Conservation (phyloP, 1,139 yeast genomes). For the Lizanozyma gosingica region DNA sequence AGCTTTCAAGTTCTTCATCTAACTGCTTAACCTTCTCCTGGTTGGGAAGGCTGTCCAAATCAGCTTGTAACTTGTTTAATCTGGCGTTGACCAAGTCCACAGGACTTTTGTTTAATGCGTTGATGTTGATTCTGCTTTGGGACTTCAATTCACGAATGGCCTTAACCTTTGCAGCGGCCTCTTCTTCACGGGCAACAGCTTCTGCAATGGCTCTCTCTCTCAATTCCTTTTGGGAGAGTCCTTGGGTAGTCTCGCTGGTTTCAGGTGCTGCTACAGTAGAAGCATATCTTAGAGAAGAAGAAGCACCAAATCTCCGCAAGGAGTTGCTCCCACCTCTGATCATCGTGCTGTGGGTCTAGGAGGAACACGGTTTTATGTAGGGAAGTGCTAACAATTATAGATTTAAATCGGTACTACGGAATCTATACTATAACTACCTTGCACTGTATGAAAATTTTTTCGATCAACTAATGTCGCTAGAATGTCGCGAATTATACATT, state of each 20-base stretch:
- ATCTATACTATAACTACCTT: too few species aligned
- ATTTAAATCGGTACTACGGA: too few species aligned
- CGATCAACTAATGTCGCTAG: too few species aligned
- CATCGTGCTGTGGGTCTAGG: too few species aligned
- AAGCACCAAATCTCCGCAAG: neutral
- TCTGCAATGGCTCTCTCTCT: slow-evolving; percentile 37
- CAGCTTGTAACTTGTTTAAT: slow-evolving; percentile 21
- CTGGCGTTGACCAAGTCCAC: slow-evolving; percentile 22
- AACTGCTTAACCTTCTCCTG: slow-evolving; percentile 29
- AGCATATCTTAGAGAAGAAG: slow-evolving; percentile 6
- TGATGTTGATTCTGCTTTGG: slow-evolving; percentile 19
- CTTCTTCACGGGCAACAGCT: slow-evolving; percentile 39
- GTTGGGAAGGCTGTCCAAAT: slow-evolving; percentile 20
- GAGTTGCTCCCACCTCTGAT: neutral
- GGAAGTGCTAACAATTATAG: too few species aligned
- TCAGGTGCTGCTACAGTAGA: neutral
- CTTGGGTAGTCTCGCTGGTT: slow-evolving; percentile 1
- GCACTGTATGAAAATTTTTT: too few species aligned
- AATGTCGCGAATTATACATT: too few species aligned
- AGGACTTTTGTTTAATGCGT: slow-evolving; percentile 30
- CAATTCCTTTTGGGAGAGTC: slow-evolving; percentile 18
- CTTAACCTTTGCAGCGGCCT: slow-evolving; percentile 26
- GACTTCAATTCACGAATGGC: slow-evolving; percentile 28
- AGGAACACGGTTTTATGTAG: too few species aligned
- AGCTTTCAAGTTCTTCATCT: slow-evolving; percentile 36